Conservation (phyloP, 1,139 yeast species). For the Saccharomyces hybrid region DNA sequence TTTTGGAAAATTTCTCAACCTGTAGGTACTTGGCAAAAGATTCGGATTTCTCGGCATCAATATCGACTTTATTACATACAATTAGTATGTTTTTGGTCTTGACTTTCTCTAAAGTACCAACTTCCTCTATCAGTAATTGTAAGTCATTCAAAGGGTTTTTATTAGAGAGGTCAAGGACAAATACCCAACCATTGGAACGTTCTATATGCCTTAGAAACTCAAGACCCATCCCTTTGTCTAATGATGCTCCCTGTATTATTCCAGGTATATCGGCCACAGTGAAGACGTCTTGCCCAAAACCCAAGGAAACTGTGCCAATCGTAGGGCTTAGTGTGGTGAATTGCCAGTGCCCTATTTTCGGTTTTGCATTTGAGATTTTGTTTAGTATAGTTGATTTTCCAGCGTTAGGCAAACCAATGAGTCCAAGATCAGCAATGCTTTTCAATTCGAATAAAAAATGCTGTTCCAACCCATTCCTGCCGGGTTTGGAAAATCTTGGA, state of each 20-base stretch:
- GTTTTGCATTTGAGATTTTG: slow-evolving; percentile 85
- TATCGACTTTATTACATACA: slow-evolving; percentile 89
- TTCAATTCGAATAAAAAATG: slow-evolving; percentile 75
- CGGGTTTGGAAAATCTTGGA: slow-evolving; percentile 79
- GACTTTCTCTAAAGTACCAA: slow-evolving; percentile 53
- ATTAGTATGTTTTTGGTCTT: slow-evolving; percentile 54
- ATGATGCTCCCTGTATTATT: slow-evolving; percentile 76
- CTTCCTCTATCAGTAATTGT: slow-evolving; percentile 53
- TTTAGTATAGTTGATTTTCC: slow-evolving; percentile 86
- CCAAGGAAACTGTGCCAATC: slow-evolving; percentile 72
- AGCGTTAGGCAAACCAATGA: slow-evolving; percentile 94
- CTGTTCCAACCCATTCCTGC: slow-evolving; percentile 62
- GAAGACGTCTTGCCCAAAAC: slow-evolving; percentile 64
- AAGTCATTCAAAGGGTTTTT: slow-evolving; percentile 60
- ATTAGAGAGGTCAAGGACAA: slow-evolving; percentile 70
- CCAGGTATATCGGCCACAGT: slow-evolving; percentile 98
- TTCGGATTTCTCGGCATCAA: slow-evolving; percentile 36
- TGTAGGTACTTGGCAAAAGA: slow-evolving; percentile 39
- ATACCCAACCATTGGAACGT: slow-evolving; percentile 80
- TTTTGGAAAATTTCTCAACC: slow-evolving; percentile 40
- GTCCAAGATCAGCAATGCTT: slow-evolving; percentile 82
- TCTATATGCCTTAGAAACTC: slow-evolving; percentile 90
- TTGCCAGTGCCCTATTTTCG: slow-evolving; percentile 94
- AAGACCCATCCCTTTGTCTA: slow-evolving; percentile 86
- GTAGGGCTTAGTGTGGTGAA: slow-evolving; percentile 91